Percentiles rank a stretch among this genome's conserved stretches.
Conservation (phyloP, 2,329 filamentous ascomycete genomes). For the Cladobotryum mycophilum region DNA sequence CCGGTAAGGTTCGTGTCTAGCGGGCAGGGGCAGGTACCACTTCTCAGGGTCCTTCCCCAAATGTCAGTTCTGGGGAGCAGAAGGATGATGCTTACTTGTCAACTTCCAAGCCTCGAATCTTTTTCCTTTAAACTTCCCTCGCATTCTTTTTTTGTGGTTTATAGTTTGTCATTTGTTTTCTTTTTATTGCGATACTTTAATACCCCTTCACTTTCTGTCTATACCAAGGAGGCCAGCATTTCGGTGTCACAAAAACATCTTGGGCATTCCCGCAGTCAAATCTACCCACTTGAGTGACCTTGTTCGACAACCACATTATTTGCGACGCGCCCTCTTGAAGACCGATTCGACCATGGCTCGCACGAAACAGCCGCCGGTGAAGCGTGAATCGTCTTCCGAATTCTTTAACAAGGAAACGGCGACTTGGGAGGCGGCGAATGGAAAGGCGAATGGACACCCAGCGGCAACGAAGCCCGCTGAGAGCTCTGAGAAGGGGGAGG, state of each 20-base stretch:
- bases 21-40: no score
- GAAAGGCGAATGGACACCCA: slow-evolving; percentile 23
- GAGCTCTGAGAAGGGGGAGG: slow-evolving; percentile 37
- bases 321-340: not conserved
- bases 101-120: slow-evolving; percentile 2
- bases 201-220: not conserved
- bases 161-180: not conserved
- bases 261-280: not conserved
- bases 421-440: slow-evolving; percentile 27
- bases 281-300: not conserved
- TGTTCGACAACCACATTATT: not conserved
- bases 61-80: slow-evolving; percentile 6
- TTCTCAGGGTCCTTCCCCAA: slow-evolving; percentile 11
- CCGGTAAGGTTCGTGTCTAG: no score
- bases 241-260: not conserved
- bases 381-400: slow-evolving; percentile 61
- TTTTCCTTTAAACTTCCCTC: not conserved
- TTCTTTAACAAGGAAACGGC: slow-evolving; percentile 48
- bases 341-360: slow-evolving; percentile 54
- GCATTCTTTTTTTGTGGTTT: not conserved
- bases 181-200: not conserved
- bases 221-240: not conserved
- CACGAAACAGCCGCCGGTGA: slow-evolving; percentile 62
- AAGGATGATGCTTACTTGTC: slow-evolving; percentile 13
- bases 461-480: slow-evolving; percentile 20